phyloP scores from a whole-genome alignment of 805 yeast species.

The Yueomyces sinensis region DNA sequence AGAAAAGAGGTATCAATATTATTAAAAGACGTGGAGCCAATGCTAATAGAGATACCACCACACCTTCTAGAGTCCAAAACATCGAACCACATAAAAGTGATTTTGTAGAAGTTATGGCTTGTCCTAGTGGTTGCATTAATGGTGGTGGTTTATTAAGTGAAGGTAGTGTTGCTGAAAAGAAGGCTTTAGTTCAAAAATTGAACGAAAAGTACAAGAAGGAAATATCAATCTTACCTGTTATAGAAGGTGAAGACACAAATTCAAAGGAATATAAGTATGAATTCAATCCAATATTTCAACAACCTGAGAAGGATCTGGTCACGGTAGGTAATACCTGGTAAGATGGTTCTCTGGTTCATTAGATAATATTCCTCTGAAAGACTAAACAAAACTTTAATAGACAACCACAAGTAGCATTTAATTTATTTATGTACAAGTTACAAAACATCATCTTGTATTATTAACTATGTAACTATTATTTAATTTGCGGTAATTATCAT shows the following conservation, averaged over 20 bases:
- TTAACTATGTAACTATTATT: no score
- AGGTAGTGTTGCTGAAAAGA: slow-evolving; percentile 5
- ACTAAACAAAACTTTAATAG: no score
- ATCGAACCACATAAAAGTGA: slow-evolving; percentile 56
- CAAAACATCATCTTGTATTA: no score
- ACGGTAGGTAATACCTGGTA: slow-evolving; percentile 18
- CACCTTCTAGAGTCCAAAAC: slow-evolving; percentile 3
- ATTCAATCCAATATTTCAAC: slow-evolving; percentile 10
- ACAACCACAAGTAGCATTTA: no score
- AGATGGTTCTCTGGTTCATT: no score
- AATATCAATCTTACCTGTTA: slow-evolving; percentile 7
- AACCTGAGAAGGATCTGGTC: slow-evolving; percentile 7
- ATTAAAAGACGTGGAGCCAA: slow-evolving; percentile 18
- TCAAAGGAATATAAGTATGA: slow-evolving; percentile 5
- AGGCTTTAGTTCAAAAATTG: slow-evolving; percentile 8
- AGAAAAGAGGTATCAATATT: slow-evolving; percentile 15
- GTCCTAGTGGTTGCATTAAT: slow-evolving; percentile 94
- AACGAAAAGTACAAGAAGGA: slow-evolving; percentile 5
- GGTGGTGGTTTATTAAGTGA: slow-evolving; percentile 87
- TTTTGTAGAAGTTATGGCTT: slow-evolving; percentile 92
- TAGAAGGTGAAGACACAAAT: neutral
- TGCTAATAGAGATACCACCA: slow-evolving; percentile 4
- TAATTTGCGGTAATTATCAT: no score
- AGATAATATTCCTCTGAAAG: no score
- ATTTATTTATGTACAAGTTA: no score